These are phyloP conservation scores for Metarhizium brunneum DNA, from an alignment of 2,329 filamentous ascomycete genomes.

Conservation along the genomic window DNA sequence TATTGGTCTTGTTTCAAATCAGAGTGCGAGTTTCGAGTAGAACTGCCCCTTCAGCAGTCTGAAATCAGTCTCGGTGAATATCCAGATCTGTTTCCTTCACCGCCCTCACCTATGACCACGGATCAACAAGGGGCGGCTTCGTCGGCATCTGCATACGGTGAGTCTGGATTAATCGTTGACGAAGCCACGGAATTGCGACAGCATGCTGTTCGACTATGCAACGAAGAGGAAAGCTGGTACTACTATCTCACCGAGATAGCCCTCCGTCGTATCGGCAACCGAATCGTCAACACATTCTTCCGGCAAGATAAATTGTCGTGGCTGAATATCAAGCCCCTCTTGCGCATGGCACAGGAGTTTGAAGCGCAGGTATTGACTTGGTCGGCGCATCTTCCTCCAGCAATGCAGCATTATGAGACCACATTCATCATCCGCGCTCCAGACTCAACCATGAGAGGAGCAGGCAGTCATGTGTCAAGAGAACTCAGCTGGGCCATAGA, in stretches of 20 bases:
- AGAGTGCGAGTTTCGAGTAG: slow-evolving; percentile 30
- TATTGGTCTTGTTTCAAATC: slow-evolving; percentile 36
- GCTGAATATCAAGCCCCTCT: background rate
- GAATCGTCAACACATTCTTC: slow-evolving; percentile 24
- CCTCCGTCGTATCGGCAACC: slow-evolving; percentile 29
- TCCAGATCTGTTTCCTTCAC: slow-evolving; percentile 20
- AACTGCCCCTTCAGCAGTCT: slow-evolving; percentile 26
- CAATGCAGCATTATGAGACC: slow-evolving; percentile 11
- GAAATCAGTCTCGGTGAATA: slow-evolving; percentile 25
- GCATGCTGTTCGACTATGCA: slow-evolving; percentile 8
- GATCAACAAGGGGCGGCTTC: slow-evolving; percentile 8
- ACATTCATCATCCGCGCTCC: slow-evolving; percentile 1
- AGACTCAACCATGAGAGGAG: slow-evolving; percentile 1
- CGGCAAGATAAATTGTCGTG: slow-evolving; percentile 9
- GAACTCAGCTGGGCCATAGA: slow-evolving; percentile 15
- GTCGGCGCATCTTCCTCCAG: slow-evolving; percentile 11
- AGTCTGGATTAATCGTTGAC: background rate
- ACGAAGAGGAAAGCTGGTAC: slow-evolving; percentile 30
- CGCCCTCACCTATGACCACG: slow-evolving; percentile 11
- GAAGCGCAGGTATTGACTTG: slow-evolving; percentile 15
- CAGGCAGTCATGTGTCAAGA: slow-evolving; percentile 10
- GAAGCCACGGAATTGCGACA: slow-evolving; percentile 11
- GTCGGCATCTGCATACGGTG: slow-evolving; percentile 12
- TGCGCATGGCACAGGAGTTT: slow-evolving; percentile 14
- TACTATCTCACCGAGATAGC: slow-evolving; percentile 35